Base-by-base conservation (phyloP, 768 basidiomycete genomes). In the Boletus speciosus region DNA sequence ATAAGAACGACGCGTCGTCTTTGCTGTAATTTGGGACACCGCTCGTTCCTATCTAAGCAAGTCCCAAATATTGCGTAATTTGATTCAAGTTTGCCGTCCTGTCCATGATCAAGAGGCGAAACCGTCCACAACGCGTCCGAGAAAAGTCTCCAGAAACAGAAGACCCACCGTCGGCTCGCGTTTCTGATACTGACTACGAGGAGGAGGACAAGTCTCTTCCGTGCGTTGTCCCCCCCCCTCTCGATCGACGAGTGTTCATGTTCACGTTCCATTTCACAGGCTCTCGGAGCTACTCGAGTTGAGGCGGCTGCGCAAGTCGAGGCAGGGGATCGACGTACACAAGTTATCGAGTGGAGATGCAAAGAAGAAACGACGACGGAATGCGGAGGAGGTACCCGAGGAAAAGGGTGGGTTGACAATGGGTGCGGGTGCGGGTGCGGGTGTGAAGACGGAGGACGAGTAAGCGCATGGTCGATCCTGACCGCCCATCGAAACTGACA, bases 311-410 rank as follows among this genome's bases (percentile, higher is more conserved):
- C 80, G 84, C 48, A 84, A 81, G 64, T 66, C 81, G 31, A 76
- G 90, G 52, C 81, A 85, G 64, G 96, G 95, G 2, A 97, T 98
- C 47, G 93, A 97, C 61, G 80, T 83, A 1, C 76, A 83, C 45
- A 94, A 88, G 65, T 74, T 99, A 14, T 91, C 86, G 67, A 85
- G 87, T 57, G 96, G 95, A 0, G 93, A 93, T 63, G 77, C 68
- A 9, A 86, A 82, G 74, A 88, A 83, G 76, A 87, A 81, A 74
- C 80, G 80, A 65, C 83, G 84, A 65, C 74, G 78, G 47, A 72
- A 71, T 15, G 65, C 72, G 19, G 82, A 81, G 46, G 68, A 62
- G 29, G 63, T 64, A 23, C 56, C 47, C 41, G 84, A 82, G 52
- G 75, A 76, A 12, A 60, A 74, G 58, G 81, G 81, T 23, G 88